phyloP scores from a whole-genome alignment of 352 stramenopile species.

The Thalassiosira delicatula region DNA sequence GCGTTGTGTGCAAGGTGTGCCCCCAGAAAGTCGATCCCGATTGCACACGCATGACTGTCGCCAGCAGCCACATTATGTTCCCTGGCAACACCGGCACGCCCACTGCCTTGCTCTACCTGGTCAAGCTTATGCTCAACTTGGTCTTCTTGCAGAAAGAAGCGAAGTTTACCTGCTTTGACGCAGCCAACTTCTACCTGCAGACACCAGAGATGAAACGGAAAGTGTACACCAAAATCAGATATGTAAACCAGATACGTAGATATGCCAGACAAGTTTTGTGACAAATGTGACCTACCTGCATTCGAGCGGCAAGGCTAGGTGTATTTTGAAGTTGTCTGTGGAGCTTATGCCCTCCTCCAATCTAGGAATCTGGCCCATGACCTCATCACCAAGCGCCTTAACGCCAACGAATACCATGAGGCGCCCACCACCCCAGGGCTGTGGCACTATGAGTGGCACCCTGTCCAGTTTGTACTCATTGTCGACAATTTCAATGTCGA shows the following conservation, averaged over 20 bases:
- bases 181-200: constrained; percentile 28
- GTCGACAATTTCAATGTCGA: background rate
- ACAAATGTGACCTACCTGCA: constrained; percentile 37
- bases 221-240: constrained; percentile 54
- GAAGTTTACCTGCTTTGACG: constrained; percentile 41
- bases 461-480: background rate
- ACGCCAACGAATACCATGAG: background rate
- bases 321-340: background rate
- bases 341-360: background rate
- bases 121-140: constrained; percentile 51
- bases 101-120: constrained; percentile 22
- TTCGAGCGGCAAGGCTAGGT: constrained; percentile 38
- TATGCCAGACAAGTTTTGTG: constrained; percentile 42
- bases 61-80: constrained; percentile 27
- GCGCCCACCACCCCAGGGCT: background rate
- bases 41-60: constrained; percentile 27
- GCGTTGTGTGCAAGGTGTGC: constrained; percentile 7
- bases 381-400: background rate
- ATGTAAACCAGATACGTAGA: background rate
- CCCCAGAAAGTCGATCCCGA: constrained; percentile 21
- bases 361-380: constrained; percentile 5
- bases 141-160: constrained; percentile 20
- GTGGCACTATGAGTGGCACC: background rate
- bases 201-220: constrained; percentile 34
- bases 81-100: constrained; percentile 11